Evolutionary conservation across 129 eudicot species (phyloP), one percentile per base, ranked within the genome.

Genomic region (Oenanthe sinensis): DNA sequence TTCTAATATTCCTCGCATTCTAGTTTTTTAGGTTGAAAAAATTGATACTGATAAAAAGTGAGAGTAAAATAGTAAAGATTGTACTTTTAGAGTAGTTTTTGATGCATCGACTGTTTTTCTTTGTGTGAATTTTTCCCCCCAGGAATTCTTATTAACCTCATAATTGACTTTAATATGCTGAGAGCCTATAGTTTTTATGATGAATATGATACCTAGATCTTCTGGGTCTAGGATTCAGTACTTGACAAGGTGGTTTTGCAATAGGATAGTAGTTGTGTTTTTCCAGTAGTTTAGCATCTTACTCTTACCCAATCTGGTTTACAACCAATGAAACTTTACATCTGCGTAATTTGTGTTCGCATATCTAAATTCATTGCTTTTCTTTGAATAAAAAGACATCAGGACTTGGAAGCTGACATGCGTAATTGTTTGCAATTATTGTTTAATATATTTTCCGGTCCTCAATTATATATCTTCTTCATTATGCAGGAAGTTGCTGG

Each of bases 401-500:
- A 12, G 20, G 20, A 65, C 39, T 65, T 65, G 39, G 71, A 26
- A 26, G 40, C 20, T 65, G 20, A 26, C 36, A 28, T 65, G 40
- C 0, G 6, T 65, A 28, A 28, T 28, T 65, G 71, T 40, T 65
- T n/a, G 3, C 12, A 74, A 44, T 19, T 6, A 14, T 42, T 3
- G n/a, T 19, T 71, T 39, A 19, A 42, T 39, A 13, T 71, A 19
- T 71, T 44, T 42, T 22, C 58, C 14, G 46, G 17, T 33, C 36
- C 36, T 33, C 36, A 33, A 33, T 33, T 33, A 33, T 33, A 33
- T 33, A 33, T 33, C 36, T 33, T 45, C 6, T 20, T 9, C 44
- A 10, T n/a, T 17, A 45, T 92, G 78, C 49, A 93, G 98, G 98
- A 86, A 93, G 98, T 87, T 93, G 98, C 70, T 93, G 98, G 98